Percentiles rank a stretch among this genome's conserved stretches.
Conservation (phyloP, 75 land plant species). For the Pinus taeda region DNA sequence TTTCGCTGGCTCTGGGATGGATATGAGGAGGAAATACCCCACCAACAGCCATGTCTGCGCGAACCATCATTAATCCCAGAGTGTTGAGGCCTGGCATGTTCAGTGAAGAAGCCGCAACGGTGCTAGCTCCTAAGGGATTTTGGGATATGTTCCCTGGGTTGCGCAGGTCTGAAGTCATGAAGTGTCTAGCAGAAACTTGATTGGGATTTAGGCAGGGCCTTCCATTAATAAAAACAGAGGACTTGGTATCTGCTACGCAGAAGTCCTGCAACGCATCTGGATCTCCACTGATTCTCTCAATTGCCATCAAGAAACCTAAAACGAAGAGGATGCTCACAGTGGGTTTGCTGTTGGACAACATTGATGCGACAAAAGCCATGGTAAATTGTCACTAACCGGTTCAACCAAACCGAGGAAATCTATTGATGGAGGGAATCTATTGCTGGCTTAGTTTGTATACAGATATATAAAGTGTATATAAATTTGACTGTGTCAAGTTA, state of each 20-base stretch:
- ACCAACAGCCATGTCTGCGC: conserved; percentile 11
- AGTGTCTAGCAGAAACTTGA: neutral
- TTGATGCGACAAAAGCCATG: too few relatives aligned
- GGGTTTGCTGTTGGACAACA: too few relatives aligned
- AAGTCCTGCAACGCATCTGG: conserved; percentile 21
- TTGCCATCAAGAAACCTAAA: too few relatives aligned
- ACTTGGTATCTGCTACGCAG: conserved; percentile 17
- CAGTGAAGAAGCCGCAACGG: neutral
- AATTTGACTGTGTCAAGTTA: too few relatives aligned
- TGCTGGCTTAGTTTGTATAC: too few relatives aligned
- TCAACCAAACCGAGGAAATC: too few relatives aligned
- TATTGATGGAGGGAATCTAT: too few relatives aligned
- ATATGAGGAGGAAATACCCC: conserved; percentile 24
- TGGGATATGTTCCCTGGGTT: neutral
- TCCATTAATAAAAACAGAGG: conserved; percentile 5
- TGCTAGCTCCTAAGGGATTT: neutral
- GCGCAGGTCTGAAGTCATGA: neutral
- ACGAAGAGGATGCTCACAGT: too few relatives aligned
- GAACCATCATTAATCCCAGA: conserved; percentile 14
- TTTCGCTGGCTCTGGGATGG: conserved; percentile 31
- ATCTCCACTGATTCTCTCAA: neutral
- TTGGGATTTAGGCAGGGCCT: conserved; percentile 3
- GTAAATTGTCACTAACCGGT: too few relatives aligned
- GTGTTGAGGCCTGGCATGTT: conserved; percentile 21
- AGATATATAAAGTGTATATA: too few relatives aligned